These are phyloP conservation scores for Aspergillus bertholletiae DNA, from an alignment of 495 filamentous ascomycete genomes.

Conservation along the genomic window DNA sequence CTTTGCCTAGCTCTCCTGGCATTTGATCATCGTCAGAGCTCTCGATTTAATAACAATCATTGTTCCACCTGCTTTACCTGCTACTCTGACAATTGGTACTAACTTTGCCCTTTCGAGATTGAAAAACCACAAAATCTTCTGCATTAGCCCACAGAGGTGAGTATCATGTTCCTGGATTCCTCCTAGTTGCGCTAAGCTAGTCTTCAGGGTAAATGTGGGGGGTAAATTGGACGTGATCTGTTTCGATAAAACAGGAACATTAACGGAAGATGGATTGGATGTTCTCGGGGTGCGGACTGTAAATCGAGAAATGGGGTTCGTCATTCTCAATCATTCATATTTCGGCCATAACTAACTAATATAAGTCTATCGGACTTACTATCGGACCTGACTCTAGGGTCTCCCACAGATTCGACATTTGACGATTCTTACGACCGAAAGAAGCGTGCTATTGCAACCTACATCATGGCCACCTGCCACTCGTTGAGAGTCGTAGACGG, in stretches of 20 bases:
- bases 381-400: slow-evolving; percentile 49
- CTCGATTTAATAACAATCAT: slow-evolving; percentile 97
- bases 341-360: slow-evolving; percentile 10
- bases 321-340: background rate
- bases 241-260: slow-evolving; percentile 97
- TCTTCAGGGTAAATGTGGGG: slow-evolving; percentile 79
- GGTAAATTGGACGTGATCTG: slow-evolving; percentile 95
- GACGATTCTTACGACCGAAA: slow-evolving; percentile 57
- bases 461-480: slow-evolving; percentile 98
- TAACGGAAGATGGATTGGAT: slow-evolving; percentile 96
- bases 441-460: slow-evolving; percentile 66
- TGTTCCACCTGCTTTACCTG: slow-evolving; percentile 94
- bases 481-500: slow-evolving; percentile 82
- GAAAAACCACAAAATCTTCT: slow-evolving; percentile 87
- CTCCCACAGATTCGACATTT: slow-evolving; percentile 47
- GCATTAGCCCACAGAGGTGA: slow-evolving; percentile 88
- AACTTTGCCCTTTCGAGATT: slow-evolving; percentile 89
- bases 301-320: slow-evolving; percentile 51
- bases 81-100: slow-evolving; percentile 92
- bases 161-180: slow-evolving; percentile 1
- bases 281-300: slow-evolving; percentile 84
- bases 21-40: slow-evolving; percentile 85
- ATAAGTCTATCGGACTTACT: slow-evolving; percentile 60
- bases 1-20: slow-evolving; percentile 62
- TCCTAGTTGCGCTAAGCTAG: slow-evolving; percentile 4